Evolutionary conservation across 371 early-diverging fungal genomes (phyloP).

Genomic region (Sporodiniella umbellata): DNA sequence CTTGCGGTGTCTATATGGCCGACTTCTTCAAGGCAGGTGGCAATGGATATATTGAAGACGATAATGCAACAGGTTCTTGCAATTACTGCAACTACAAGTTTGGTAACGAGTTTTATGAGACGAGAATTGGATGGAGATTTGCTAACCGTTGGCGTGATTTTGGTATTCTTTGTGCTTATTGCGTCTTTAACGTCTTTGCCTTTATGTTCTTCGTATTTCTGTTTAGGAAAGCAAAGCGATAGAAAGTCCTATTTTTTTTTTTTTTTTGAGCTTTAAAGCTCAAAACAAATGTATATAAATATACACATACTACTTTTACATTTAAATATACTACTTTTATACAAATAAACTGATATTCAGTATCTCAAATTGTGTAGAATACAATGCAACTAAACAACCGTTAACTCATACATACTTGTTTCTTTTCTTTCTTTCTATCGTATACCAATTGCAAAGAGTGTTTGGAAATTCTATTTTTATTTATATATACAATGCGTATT

Average conservation of each 20-base stretch:
- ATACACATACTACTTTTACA: too few species aligned
- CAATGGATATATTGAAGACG: conserved; percentile 55
- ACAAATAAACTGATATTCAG: too few species aligned
- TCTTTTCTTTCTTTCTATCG: too few species aligned
- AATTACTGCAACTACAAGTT: conserved; percentile 60
- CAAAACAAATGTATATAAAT: too few species aligned
- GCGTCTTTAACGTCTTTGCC: conserved; percentile 53
- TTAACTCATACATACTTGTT: too few species aligned
- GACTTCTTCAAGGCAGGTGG: conserved; percentile 49
- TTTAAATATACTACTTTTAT: too few species aligned
- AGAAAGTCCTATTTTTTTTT: too few species aligned
- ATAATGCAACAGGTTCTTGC: conserved; percentile 51
- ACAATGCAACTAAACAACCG: too few species aligned
- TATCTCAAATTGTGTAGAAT: too few species aligned
- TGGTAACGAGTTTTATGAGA: conserved; percentile 59
- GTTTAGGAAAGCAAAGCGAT: conserved; percentile 43
- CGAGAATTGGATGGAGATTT: conserved; percentile 58
- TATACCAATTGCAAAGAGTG: too few species aligned
- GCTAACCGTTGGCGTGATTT: conserved; percentile 72
- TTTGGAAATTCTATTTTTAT: conserved; percentile 2
- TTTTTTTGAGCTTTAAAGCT: too few species aligned
- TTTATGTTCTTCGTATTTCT: conserved; percentile 48
- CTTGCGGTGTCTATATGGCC: conserved; percentile 61
- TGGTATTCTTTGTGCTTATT: conserved; percentile 62
- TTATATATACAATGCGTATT: conserved; percentile 9